Conservation (phyloP, 805 yeast species). For the Debaryomyces hansenii region DNA sequence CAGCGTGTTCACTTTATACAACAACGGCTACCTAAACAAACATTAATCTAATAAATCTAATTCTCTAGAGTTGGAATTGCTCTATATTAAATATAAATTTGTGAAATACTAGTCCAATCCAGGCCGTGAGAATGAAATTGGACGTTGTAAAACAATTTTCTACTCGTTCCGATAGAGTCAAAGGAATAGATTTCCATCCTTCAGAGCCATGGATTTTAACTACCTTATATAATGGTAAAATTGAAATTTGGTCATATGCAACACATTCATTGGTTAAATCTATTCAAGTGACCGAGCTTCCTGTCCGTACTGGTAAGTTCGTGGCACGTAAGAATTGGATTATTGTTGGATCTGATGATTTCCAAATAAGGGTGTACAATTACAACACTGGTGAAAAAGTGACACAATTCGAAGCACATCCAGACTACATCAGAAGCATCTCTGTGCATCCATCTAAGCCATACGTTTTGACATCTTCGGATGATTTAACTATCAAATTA, state of each 20-base stretch:
- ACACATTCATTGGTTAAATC: slow-evolving; percentile 81
- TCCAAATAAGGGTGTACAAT: slow-evolving; percentile 89
- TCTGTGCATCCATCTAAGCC: slow-evolving; percentile 96
- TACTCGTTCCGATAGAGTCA: slow-evolving; percentile 93
- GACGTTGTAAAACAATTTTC: slow-evolving; percentile 73
- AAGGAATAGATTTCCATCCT: slow-evolving; percentile 97
- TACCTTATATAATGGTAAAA: slow-evolving; percentile 85
- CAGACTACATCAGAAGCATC: slow-evolving; percentile 90
- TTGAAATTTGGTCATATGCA: slow-evolving; percentile 94
- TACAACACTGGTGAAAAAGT: slow-evolving; percentile 94
- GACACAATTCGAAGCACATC: slow-evolving; percentile 96
- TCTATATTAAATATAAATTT: not conserved
- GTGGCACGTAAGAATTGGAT: slow-evolving; percentile 97
- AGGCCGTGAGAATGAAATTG: slow-evolving; percentile 31
- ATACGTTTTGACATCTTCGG: slow-evolving; percentile 82
- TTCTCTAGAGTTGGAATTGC: slow-evolving; percentile 2
- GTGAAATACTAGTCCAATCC: slow-evolving; percentile 1
- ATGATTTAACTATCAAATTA: slow-evolving; percentile 85
- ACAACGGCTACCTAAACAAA: slow-evolving; percentile 1
- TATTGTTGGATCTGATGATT: slow-evolving; percentile 94
- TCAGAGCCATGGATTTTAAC: slow-evolving; percentile 95
- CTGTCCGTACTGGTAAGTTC: slow-evolving; percentile 93
- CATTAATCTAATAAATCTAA: not conserved
- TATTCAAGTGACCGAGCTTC: slow-evolving; percentile 92
- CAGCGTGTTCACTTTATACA: slow-evolving; percentile 10